phyloP scores from a whole-genome alignment of 495 filamentous ascomycete species.

The Lasiosphaeriaceae sp. region DNA sequence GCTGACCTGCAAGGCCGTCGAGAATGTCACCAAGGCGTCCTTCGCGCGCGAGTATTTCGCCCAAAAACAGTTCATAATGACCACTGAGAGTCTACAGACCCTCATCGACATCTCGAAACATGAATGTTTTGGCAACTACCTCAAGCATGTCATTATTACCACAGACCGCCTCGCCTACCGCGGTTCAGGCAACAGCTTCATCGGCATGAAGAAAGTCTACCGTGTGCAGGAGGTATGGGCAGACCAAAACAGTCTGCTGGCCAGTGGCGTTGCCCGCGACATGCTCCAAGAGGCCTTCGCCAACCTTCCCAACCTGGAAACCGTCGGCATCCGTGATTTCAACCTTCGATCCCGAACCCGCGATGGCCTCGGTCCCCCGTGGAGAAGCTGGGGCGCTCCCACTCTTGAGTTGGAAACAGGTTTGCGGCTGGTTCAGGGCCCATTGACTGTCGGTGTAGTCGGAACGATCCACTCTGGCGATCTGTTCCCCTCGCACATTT shows the following conservation, averaged over 20 bases:
- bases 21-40: slow-evolving; percentile 35
- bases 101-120: slow-evolving; percentile 52
- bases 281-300: slow-evolving; percentile 49
- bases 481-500: no score
- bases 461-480: background rate
- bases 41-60: slow-evolving; percentile 54
- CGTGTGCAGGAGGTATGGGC: slow-evolving; percentile 2
- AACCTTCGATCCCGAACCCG: slow-evolving; percentile 28
- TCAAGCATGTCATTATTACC: slow-evolving; percentile 48
- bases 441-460: no score
- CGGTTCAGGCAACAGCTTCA: no score
- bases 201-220: background rate
- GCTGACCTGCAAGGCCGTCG: slow-evolving; percentile 42
- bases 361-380: slow-evolving; percentile 20
- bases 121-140: slow-evolving; percentile 32
- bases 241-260: slow-evolving; percentile 31
- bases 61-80: slow-evolving; percentile 53
- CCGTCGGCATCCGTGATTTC: slow-evolving; percentile 49
- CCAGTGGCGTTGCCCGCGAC: slow-evolving; percentile 36
- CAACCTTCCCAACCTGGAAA: slow-evolving; percentile 44
- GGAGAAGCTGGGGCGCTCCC: slow-evolving; percentile 34
- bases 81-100: slow-evolving; percentile 41
- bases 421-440: background rate
- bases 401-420: slow-evolving; percentile 20
- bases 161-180: slow-evolving; percentile 26